phyloP scores from a whole-genome alignment of 768 basidiomycete genomes.

The Pilatotrama ljubarskyi region DNA sequence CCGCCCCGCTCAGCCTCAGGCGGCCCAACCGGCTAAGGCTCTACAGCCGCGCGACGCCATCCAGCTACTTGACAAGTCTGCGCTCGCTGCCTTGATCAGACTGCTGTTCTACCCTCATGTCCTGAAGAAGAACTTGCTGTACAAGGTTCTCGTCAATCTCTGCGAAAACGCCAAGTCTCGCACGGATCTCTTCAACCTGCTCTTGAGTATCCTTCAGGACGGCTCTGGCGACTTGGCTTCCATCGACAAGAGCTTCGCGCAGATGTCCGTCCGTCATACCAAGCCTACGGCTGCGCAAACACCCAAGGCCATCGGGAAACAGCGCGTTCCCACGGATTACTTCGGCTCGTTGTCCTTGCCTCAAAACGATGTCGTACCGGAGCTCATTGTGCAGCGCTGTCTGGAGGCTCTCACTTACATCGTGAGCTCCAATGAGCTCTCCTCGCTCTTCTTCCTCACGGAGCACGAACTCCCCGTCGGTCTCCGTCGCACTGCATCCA shows the following conservation, averaged over 20 bases:
- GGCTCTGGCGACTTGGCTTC: slow-evolving; percentile 90
- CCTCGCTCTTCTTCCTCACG: slow-evolving; percentile 90
- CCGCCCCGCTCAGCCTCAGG: slow-evolving; percentile 7
- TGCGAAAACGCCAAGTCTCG: slow-evolving; percentile 95
- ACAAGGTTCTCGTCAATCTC: slow-evolving; percentile 89
- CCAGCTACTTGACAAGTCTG: slow-evolving; percentile 86
- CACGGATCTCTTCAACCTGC: slow-evolving; percentile 88
- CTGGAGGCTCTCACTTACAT: slow-evolving; percentile 89
- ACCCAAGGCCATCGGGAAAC: slow-evolving; percentile 62
- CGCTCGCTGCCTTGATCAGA: slow-evolving; percentile 86
- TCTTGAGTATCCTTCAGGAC: slow-evolving; percentile 93
- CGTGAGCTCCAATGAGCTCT: slow-evolving; percentile 79
- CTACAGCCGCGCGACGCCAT: slow-evolving; percentile 79
- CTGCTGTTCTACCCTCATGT: slow-evolving; percentile 97
- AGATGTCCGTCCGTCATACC: slow-evolving; percentile 74
- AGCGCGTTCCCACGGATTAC: slow-evolving; percentile 58
- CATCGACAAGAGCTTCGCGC: slow-evolving; percentile 92
- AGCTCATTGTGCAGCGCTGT: slow-evolving; percentile 91
- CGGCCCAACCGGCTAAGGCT: slow-evolving; percentile 46
- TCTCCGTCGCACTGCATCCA: slow-evolving; percentile 62
- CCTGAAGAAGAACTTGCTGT: slow-evolving; percentile 78
- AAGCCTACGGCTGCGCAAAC: slow-evolving; percentile 46
- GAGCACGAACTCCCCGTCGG: slow-evolving; percentile 91
- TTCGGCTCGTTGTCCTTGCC: slow-evolving; percentile 49
- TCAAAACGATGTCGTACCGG: slow-evolving; percentile 82